Base-by-base conservation (phyloP, 257 asterid genomes). In the Cruciata laevipes region DNA sequence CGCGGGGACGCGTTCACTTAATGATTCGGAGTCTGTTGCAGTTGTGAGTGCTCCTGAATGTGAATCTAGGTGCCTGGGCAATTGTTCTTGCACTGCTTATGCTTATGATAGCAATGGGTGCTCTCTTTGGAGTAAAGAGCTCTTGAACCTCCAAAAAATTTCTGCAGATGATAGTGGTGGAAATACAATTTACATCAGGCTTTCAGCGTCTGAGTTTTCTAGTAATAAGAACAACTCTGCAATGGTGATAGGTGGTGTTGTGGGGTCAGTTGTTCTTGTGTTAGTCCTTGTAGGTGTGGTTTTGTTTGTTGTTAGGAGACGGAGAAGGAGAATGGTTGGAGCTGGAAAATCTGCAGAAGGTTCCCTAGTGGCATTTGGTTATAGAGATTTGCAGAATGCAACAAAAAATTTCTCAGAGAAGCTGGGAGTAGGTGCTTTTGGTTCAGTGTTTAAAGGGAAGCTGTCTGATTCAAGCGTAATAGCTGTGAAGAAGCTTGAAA, bases 401-500 rank as follows among this genome's bases (percentile, higher is more conserved):
- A 42, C 51, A 13, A 42, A 42, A 42, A 42, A 42, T 17, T 84
- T 84, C 63, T 81, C 86, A 1, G 79, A 77, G 12, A 84, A 79
- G 66, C 71, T 84, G 21, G 86, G 86, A 6, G 84, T 80, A 20
- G 86, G 89, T 53, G 85, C 85, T 31, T 84, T 84, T 58, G 89
- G 89, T 63, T 79, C 77, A 56, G 85, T 84, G 66, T 84, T 77
- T 71, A 81, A 75, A 67, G 89, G 86, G 65, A 71, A 74, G 57
- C 64, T 84, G 53, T 74, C 86, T 24, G 79, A 79, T 75, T 81
- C 86, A 23, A 75, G 74, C 53, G 82, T 63, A 44, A 71, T 84
- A 55, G 89, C 85, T 23, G 85, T 84, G 18, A 84, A 84, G 79
- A 84, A 73, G 66, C 89, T 84, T 7, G 82, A 84, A 52, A 75